Base-by-base conservation (phyloP, 768 basidiomycete genomes). In the Boletus reticuloceps region DNA sequence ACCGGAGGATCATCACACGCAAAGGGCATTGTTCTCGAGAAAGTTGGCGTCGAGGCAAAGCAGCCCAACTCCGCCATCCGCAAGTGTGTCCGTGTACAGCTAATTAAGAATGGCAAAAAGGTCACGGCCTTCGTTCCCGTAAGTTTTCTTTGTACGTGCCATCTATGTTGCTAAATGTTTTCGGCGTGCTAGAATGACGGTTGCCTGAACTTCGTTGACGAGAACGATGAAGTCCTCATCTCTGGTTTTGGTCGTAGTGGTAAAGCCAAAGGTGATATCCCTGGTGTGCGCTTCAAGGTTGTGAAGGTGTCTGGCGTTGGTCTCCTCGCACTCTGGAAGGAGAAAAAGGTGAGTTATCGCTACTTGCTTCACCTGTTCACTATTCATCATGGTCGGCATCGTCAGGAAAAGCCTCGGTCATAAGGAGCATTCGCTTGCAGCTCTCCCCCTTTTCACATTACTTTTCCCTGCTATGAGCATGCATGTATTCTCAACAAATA, bases 41-140 rank as follows among this genome's bases (percentile, higher is more conserved):
- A 99, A 82, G 94, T 99, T 69, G 97, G 97, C 72, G 96, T 99
- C 61, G 97, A 99, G 81, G 96, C 97, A 73, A 99, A 99, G 79
- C 97, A 99, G 77, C 97, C 97, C 79, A 99, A 99, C 85, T 99
- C 97, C 72, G 97, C 97, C 74, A 98, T 99, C 77, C 94, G 97
- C 76, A 99, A 99, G 77, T 99, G 97, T 81, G 97, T 99, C 64
- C 94, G 97, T 80, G 97, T 99, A 60, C 97, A 99, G 71, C 83
- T 99, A 65, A 98, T 99, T 76, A 99, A 99, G 85, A 99, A 99
- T 80, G 97, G 97, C 64, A 99, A 99, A 89, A 98, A 98, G 76
- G 96, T 99, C 73, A 98, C 96, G 60, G 97, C 97, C 69, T 99
- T 99, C 88, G 97, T 98, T 39, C 96, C 96, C 59, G 92, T 92